Conservation (phyloP, 192 early-diverging fungal species). For the Chytriomyces hyalinus region DNA sequence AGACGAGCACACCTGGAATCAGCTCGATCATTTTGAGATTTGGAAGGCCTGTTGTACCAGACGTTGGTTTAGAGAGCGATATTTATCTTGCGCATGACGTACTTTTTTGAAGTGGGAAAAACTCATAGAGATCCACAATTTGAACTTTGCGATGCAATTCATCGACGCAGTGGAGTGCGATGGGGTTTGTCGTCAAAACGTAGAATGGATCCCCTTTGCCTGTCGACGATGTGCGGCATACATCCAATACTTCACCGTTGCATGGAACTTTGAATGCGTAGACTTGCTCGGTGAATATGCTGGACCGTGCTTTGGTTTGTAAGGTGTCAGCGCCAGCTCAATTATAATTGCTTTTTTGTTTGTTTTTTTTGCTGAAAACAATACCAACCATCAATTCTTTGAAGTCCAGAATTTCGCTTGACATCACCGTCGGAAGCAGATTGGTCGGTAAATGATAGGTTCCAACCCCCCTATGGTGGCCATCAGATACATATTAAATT, state of each 20-base stretch:
- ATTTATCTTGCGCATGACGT: background rate
- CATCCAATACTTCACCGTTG: conserved; percentile 68
- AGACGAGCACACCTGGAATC: conserved; percentile 46
- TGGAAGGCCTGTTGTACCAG: conserved; percentile 45
- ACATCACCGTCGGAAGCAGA: background rate
- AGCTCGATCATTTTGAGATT: conserved; percentile 30
- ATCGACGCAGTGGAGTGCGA: conserved; percentile 61
- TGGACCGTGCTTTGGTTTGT: background rate
- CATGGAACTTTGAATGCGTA: conserved; percentile 71
- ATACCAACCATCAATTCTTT: conserved; percentile 4
- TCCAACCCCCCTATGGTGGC: conserved; percentile 6
- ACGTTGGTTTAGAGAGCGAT: background rate
- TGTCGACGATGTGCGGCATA: conserved; percentile 37
- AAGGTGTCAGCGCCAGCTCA: background rate
- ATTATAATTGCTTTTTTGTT: background rate
- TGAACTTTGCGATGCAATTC: conserved; percentile 52
- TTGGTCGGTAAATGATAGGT: background rate
- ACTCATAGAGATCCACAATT: conserved; percentile 72
- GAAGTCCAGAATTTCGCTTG: background rate
- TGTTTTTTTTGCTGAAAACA: background rate
- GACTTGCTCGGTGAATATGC: conserved; percentile 68
- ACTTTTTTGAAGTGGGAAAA: conserved; percentile 60
- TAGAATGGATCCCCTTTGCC: conserved; percentile 60
- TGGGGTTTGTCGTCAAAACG: conserved; percentile 66
- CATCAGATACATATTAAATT: background rate